Evolutionary conservation across 2,329 filamentous ascomycete species (phyloP).

Genomic region (Talaromyces sp.): DNA sequence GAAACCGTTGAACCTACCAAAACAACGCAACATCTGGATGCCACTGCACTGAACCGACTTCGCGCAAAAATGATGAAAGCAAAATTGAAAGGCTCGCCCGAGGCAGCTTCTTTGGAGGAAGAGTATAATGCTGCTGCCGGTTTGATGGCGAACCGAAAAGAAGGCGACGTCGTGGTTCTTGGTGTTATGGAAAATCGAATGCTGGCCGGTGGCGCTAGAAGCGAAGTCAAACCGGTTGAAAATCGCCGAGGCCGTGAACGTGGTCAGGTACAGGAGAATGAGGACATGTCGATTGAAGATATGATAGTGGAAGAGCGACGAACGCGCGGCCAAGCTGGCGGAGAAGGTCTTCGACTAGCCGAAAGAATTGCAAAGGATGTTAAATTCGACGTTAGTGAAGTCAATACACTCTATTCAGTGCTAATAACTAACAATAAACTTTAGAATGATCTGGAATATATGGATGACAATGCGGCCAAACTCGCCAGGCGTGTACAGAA

Average conservation of each 20-base stretch:
- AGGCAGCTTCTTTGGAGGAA: constrained; percentile 72
- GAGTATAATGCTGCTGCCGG: constrained; percentile 77
- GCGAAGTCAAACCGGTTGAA: constrained; percentile 73
- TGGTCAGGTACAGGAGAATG: constrained; percentile 82
- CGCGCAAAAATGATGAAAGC: constrained; percentile 96
- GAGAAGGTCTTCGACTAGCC: constrained; percentile 77
- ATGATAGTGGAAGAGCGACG: constrained; percentile 95
- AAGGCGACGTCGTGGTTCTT: constrained; percentile 71
- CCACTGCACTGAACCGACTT: constrained; percentile 79
- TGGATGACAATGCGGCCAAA: constrained; percentile 93
- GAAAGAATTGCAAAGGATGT: constrained; percentile 91
- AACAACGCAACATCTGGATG: constrained; percentile 60
- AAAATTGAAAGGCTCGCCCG: constrained; percentile 73
- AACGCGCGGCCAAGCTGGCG: constrained; percentile 71
- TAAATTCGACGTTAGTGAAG: constrained; percentile 66
- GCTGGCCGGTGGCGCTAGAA: constrained; percentile 65
- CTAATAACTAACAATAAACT: constrained; percentile 20
- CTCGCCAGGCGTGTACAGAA: constrained; percentile 84
- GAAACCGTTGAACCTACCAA: constrained; percentile 52
- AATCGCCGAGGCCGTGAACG: constrained; percentile 81
- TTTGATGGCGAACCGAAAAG: constrained; percentile 55
- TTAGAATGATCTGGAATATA: constrained; percentile 83
- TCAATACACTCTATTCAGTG: neutral
- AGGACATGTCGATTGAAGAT: constrained; percentile 93
- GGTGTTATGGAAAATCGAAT: constrained; percentile 86